Percentiles rank a stretch among this genome's conserved stretches.
Conservation (phyloP, 2,329 filamentous ascomycete genomes). For the Bipolaris victoriae region DNA sequence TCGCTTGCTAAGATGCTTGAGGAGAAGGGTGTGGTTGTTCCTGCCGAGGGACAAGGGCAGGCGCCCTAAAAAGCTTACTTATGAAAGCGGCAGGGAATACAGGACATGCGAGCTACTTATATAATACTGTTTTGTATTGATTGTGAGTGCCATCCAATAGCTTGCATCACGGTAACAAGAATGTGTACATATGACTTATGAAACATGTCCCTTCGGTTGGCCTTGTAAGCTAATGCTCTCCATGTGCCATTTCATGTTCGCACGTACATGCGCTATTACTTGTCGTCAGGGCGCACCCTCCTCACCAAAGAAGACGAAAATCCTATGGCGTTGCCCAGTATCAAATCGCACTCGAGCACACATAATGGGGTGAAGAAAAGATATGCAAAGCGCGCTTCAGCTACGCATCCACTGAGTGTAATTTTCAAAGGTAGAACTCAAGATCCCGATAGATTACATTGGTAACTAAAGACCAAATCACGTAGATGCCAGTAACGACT, state of each 20-base stretch:
- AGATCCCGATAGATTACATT: not conserved
- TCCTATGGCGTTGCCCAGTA: not conserved
- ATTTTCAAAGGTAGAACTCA: conserved; percentile 35
- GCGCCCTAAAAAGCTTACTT: conserved; percentile 19
- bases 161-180: conserved; percentile 7
- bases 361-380: conserved; percentile 17
- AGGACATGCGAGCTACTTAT: not conserved
- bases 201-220: not conserved
- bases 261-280: not conserved
- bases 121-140: not conserved
- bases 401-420: conserved; percentile 33
- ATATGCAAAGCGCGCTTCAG: conserved; percentile 8
- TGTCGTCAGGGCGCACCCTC: conserved; percentile 11
- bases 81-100: not conserved
- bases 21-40: conserved; percentile 85
- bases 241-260: not conserved
- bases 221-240: not conserved
- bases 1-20: conserved; percentile 90
- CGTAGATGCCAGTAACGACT: conserved; percentile 35
- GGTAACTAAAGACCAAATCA: conserved; percentile 18
- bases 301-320: not conserved
- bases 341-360: conserved; percentile 13
- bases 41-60: conserved; percentile 41
- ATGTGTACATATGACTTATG: conserved; percentile 4
- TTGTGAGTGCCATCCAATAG: not conserved